Evolutionary conservation across 2,329 filamentous ascomycete species (phyloP).

Genomic region (Clonostachys sp.): DNA sequence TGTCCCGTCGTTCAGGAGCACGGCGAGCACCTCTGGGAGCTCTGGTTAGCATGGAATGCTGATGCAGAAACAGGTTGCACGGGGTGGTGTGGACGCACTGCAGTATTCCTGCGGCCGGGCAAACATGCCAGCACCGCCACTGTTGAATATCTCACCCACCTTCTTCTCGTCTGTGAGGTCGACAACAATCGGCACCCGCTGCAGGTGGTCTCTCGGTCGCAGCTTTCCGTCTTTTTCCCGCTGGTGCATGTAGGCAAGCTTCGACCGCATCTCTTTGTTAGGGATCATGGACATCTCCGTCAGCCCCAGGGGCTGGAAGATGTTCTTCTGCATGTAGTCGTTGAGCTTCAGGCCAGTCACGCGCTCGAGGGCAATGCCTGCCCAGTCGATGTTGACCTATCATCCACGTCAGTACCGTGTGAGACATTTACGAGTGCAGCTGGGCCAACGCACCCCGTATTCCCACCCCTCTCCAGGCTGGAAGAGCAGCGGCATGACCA

Average conservation of each 20-base stretch:
- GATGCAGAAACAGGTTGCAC: not conserved
- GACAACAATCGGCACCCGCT: slow-evolving; percentile 36
- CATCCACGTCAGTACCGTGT: not conserved
- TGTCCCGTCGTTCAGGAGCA: slow-evolving; percentile 59
- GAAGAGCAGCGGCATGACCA: slow-evolving; percentile 51
- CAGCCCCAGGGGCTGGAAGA: slow-evolving; percentile 42
- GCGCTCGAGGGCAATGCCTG: slow-evolving; percentile 42
- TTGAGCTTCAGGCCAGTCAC: slow-evolving; percentile 35
- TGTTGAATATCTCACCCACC: slow-evolving; percentile 38
- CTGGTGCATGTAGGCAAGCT: slow-evolving; percentile 53
- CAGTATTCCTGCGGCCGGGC: slow-evolving; percentile 56
- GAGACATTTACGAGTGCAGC: not conserved
- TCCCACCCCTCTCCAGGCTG: slow-evolving; percentile 60
- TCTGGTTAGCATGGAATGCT: not conserved
- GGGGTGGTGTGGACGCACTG: slow-evolving; percentile 28
- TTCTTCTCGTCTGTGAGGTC: slow-evolving; percentile 33
- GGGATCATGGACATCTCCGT: slow-evolving; percentile 54
- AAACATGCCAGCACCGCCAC: slow-evolving; percentile 58
- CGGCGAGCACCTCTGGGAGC: slow-evolving; percentile 48
- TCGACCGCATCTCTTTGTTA: slow-evolving; percentile 43
- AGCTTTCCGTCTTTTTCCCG: slow-evolving; percentile 37
- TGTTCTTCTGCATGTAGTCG: slow-evolving; percentile 40
- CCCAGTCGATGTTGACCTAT: slow-evolving; percentile 44
- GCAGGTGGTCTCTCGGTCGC: slow-evolving; percentile 40
- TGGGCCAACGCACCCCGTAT: slow-evolving; percentile 42